These are phyloP conservation scores for Hanseniaspora uvarum DNA, from an alignment of 1,139 yeast genomes.

Conservation along the genomic window DNA sequence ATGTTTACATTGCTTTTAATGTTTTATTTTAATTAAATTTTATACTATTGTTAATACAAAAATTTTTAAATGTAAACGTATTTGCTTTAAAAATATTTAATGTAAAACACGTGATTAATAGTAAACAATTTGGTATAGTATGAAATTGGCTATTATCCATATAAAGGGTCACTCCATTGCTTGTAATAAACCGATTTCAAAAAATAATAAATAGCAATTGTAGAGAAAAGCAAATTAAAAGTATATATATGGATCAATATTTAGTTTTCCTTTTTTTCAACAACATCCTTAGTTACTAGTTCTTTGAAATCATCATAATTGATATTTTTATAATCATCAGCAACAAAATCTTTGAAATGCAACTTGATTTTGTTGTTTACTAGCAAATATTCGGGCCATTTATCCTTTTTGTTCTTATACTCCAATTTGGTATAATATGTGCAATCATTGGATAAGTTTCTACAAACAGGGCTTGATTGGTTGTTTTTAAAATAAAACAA, in stretches of 20 bases:
- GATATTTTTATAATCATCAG: not conserved
- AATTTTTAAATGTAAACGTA: not conserved
- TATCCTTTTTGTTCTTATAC: not conserved
- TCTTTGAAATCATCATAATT: not conserved
- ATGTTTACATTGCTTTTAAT: no score
- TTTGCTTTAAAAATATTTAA: no score
- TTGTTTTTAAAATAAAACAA: not conserved
- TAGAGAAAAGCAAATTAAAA: no score
- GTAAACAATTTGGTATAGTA: not conserved
- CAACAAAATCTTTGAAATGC: not conserved
- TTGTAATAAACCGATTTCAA: no score
- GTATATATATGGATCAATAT: not conserved
- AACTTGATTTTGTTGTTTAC: conserved; percentile 1
- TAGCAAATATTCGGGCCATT: conserved; percentile 1
- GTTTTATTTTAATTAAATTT: not conserved
- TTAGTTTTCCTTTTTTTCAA: not conserved
- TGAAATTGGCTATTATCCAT: no score
- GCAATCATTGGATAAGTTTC: not conserved
- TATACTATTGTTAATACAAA: not conserved
- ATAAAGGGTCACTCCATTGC: no score
- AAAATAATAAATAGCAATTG: not conserved
- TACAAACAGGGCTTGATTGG: conserved; percentile 1
- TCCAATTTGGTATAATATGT: not conserved
- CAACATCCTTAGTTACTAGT: not conserved
- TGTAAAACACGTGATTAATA: not conserved